Base-by-base conservation (phyloP, 257 asterid genomes). In the Ilex asprella region DNA sequence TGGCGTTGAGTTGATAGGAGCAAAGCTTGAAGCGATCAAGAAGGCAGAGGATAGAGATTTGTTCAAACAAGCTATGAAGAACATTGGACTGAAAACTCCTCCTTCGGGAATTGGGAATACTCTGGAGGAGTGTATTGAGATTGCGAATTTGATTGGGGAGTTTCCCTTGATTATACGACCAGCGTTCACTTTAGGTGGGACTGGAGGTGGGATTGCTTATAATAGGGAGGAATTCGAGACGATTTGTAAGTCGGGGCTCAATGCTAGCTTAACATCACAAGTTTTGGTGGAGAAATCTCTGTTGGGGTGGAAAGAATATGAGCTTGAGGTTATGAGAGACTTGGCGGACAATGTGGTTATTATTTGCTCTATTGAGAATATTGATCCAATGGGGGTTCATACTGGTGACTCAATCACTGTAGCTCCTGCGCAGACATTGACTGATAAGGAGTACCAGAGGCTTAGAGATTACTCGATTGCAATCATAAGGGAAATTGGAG, bases 231-330 rank as follows among this genome's bases (percentile, higher is more conserved):
- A 89, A 69, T 93, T 93, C 29, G 99, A 93, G 78, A 83, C 94
- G 43, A 89, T 89, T 68, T 89, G 99, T 73, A 93, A 87, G 77
- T 87, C 95, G 0, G 99, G 97, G 54, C 80, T 93, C 12, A 94
- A 96, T 5, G 99, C 99, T 55, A 93, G 99, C 67, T 78, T 87
- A 81, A 89, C 94, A 12, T 76, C 97, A 60, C 99, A 89, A 81
- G 89, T 93, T 68, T 78, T 93, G 84, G 96, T 89, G 61, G 97
- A 93, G 84, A 93, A 89, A 69, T 89, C 97, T 47, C 73, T 93
- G 76, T 73, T 93, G 65, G 99, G 97, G 32, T 93, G 99, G 99
- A 93, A 93, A 75, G 99, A 93, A 76, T 93, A 89, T 27, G 99
- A 93, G 73, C 96, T 89, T 32, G 99, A 93, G 78, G 97, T 93